Conservation (phyloP, 805 yeast species). For the Saccharomycopsis sp. region DNA sequence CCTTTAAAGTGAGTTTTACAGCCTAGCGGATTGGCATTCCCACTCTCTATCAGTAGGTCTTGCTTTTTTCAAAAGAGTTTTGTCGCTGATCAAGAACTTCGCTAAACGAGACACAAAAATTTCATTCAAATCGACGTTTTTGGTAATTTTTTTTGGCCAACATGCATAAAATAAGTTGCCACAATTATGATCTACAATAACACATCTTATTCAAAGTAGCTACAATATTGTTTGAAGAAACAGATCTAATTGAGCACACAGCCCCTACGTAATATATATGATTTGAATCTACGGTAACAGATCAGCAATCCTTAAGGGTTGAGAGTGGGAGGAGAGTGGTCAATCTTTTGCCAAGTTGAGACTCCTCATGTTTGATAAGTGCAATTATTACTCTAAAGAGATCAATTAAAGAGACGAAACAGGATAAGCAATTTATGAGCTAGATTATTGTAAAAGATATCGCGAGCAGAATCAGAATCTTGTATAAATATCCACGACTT, state of each 20-base stretch:
- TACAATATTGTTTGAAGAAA: too few relatives aligned
- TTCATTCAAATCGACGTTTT: conserved; percentile 2
- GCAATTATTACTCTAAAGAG: background rate
- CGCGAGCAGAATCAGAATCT: background rate
- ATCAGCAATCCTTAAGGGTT: background rate
- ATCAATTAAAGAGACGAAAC: background rate
- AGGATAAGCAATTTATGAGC: background rate
- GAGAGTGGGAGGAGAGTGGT: background rate
- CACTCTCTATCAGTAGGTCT: too few relatives aligned
- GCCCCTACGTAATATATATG: too few relatives aligned
- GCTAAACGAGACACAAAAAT: too few relatives aligned
- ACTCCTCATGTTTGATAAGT: background rate
- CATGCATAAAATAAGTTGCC: background rate
- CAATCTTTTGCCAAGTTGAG: background rate
- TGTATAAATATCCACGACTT: background rate
- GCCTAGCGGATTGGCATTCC: too few relatives aligned
- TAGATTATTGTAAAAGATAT: too few relatives aligned
- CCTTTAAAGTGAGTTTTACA: too few relatives aligned
- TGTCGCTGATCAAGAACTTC: too few relatives aligned
- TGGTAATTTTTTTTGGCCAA: background rate
- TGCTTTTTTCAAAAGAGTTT: too few relatives aligned
- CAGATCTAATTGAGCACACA: too few relatives aligned
- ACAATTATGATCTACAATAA: background rate
- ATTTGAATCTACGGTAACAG: too few relatives aligned
- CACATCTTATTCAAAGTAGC: too few relatives aligned